Evolutionary conservation across 306 rosid species (phyloP).

Genomic region (Carpinus fangiana): DNA sequence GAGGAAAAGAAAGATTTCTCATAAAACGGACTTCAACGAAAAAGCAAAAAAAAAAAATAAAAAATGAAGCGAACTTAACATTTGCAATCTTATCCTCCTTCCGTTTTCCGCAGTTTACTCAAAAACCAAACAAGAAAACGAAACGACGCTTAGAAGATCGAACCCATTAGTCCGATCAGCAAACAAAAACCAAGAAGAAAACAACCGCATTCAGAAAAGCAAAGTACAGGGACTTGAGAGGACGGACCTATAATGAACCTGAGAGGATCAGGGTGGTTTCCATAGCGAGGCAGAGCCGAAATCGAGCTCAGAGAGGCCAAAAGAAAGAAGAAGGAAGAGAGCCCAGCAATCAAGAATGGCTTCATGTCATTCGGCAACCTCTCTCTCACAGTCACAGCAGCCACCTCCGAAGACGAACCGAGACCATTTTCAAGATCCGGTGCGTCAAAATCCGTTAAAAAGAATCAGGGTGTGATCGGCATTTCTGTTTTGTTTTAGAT

Average conservation of each 20-base stretch:
- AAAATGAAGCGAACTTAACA: constrained; percentile 6
- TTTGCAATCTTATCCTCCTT: constrained; percentile 17
- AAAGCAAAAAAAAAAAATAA: background rate
- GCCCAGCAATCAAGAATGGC: constrained; percentile 32
- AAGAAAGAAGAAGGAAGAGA: constrained; percentile 27
- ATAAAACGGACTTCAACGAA: constrained; percentile 17
- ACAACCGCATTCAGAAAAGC: background rate
- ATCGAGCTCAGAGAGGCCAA: constrained; percentile 46
- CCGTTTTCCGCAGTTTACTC: constrained; percentile 9
- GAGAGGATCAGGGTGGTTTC: constrained; percentile 21
- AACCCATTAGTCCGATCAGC: constrained; percentile 31
- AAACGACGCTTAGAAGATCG: constrained; percentile 18
- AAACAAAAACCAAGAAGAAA: constrained; percentile 15
- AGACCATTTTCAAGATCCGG: constrained; percentile 42
- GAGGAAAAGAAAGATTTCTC: background rate
- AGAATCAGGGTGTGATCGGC: constrained; percentile 21
- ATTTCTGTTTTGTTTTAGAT: constrained; percentile 14
- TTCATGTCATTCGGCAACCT: constrained; percentile 53
- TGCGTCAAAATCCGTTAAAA: constrained; percentile 11
- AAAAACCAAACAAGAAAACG: constrained; percentile 20
- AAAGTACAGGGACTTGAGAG: constrained; percentile 7
- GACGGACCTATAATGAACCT: constrained; percentile 61
- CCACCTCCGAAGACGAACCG: constrained; percentile 21
- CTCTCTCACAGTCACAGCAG: constrained; percentile 23
- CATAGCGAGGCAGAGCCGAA: constrained; percentile 50